Evolutionary conservation across 257 asterid species (phyloP), one percentile per base, ranked within the genome.

Genomic region (Jacaranda mimosifolia): DNA sequence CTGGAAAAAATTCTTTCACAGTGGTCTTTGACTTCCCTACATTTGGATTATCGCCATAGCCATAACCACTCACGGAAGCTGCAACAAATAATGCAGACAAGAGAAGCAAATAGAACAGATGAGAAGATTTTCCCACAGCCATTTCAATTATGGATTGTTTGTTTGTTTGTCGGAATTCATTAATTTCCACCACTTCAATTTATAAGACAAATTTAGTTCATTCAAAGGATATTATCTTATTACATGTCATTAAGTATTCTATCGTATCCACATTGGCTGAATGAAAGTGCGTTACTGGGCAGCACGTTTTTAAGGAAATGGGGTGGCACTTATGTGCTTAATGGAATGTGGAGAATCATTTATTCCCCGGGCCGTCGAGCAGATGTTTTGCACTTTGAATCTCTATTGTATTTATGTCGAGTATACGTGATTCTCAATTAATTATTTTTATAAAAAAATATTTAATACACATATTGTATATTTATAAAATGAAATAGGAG

Each of bases 51-150:
- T 80, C 75, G 49, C 64, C 82, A 14, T 73, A 85, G 21, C 82
- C 84, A 35, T 82, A 73, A 21, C 79, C 84, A n/a, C 38, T 35
- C 1, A 77, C 87, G 36, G 77, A 79, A 80, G 79, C 81, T 70
- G 74, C 76, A 9, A 56, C 68, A 5, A 73, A 38, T 49, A 76
- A 38, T 52, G 70, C 64, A 13, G 67, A 69, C 71, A 80, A 38
- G 5, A 83, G 14, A 81, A 77, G 55, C 58, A 81, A 57, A 81
- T 18, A 73, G 36, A 72, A 45, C 3, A 71, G 7, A 38, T 7
- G 65, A 36, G 48, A 40, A 11, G 4, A 49, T 32, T 59, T 59
- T 35, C 19, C 38, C 36, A 59, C 6, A 70, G 65, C 73, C 89
- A 85, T 83, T 68, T 74, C 26, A 51, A 18, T 45, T 79, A 15